These are phyloP conservation scores for Iris macrosiphon DNA, from an alignment of 106 monocot genomes.

Conservation along the genomic window DNA sequence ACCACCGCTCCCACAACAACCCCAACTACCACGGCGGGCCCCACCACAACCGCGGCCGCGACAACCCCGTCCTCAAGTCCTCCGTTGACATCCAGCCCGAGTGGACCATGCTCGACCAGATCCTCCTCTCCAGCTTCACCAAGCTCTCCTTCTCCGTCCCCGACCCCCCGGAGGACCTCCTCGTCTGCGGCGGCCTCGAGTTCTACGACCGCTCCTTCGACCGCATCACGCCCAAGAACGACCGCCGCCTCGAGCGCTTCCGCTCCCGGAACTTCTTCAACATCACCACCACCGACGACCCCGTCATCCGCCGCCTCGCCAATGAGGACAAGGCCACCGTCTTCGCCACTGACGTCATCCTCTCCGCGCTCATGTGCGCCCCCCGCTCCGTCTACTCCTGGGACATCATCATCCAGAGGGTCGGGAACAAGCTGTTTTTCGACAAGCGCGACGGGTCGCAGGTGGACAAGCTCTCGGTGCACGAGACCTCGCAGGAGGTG, in stretches of 20 bases:
- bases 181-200: conserved; percentile 79
- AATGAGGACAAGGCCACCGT: conserved; percentile 85
- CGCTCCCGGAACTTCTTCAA: conserved; percentile 86
- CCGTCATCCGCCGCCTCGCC: conserved; percentile 87
- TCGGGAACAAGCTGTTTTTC: conserved; percentile 95
- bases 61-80: conserved; percentile 42
- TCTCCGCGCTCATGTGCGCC: conserved; percentile 88
- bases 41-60: conserved; percentile 22
- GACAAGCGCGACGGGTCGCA: conserved; percentile 99
- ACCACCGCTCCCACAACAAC: conserved; percentile 10
- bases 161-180: conserved; percentile 82
- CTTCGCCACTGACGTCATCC: conserved; percentile 90
- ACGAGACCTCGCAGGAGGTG: conserved; percentile 75
- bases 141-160: conserved; percentile 82
- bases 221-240: conserved; percentile 81
- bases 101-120: conserved; percentile 93
- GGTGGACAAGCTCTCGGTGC: conserved; percentile 75
- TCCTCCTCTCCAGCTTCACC: conserved; percentile 90
- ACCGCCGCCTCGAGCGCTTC: conserved; percentile 80
- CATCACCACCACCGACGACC: conserved; percentile 94
- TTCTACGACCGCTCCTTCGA: conserved; percentile 77
- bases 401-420: conserved; percentile 92
- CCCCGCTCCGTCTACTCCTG: conserved; percentile 81
- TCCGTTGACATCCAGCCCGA: conserved; percentile 95
- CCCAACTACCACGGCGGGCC: neutral